Evolutionary conservation across 495 filamentous ascomycete species (phyloP).

Genomic region (Tricharina praecox): DNA sequence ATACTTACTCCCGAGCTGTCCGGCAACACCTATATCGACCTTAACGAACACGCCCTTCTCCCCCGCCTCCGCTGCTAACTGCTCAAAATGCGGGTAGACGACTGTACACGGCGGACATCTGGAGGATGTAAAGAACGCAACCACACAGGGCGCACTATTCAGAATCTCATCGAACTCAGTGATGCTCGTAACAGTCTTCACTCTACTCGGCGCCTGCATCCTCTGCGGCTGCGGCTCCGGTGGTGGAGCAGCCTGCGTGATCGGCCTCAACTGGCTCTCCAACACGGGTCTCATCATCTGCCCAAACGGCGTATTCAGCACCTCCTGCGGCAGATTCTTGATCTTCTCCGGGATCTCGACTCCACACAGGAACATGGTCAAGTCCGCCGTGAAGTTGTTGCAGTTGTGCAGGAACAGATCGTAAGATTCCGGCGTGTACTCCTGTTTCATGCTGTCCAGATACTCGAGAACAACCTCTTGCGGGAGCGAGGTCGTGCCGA

Average conservation of each 20-base stretch:
- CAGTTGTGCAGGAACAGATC: constrained; percentile 66
- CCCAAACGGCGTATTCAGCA: constrained; percentile 79
- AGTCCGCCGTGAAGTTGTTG: constrained; percentile 95
- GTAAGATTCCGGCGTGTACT: constrained; percentile 60
- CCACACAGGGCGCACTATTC: constrained; percentile 41
- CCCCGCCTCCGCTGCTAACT: constrained; percentile 59
- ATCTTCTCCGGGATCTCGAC: constrained; percentile 79
- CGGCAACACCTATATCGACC: constrained; percentile 54
- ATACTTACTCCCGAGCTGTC: constrained; percentile 50
- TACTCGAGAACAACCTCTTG: constrained; percentile 78
- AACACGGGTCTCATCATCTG: constrained; percentile 77
- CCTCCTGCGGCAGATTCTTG: constrained; percentile 66
- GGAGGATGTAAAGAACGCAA: constrained; percentile 83
- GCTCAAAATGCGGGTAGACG: constrained; percentile 68
- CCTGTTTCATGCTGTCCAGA: constrained; percentile 58
- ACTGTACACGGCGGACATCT: constrained; percentile 74
- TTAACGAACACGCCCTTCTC: constrained; percentile 59
- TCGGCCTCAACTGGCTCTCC: constrained; percentile 43
- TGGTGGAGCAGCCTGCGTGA: constrained; percentile 19
- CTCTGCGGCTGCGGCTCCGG: constrained; percentile 9
- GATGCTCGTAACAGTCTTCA: constrained; percentile 26
- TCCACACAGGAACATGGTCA: constrained; percentile 79
- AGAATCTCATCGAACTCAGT: constrained; percentile 45
- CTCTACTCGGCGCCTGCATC: constrained; percentile 14
- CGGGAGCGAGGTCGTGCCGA: constrained; percentile 65